A percentile compares a stretch with the other conserved stretches of the same genome.
phyloP scores from a whole-genome alignment of 2,329 filamentous ascomycete genomes.

The Ilyonectria destructans region DNA sequence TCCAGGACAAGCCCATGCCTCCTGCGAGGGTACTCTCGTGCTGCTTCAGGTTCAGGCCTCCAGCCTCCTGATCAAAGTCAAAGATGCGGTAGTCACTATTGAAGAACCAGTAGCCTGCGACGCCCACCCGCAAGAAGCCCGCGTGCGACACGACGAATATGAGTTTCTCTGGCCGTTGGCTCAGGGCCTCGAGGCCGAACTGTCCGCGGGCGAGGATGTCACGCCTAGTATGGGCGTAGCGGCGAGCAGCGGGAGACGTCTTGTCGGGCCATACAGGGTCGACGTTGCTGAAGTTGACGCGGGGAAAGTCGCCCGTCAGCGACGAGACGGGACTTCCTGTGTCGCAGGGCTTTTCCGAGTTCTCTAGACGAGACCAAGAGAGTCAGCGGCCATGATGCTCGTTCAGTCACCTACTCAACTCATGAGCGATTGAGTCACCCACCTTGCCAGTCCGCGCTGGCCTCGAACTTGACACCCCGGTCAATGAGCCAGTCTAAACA shows the following conservation, averaged over 20 bases:
- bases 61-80: slow-evolving; percentile 61
- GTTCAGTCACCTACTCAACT: not conserved
- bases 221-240: slow-evolving; percentile 68
- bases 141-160: slow-evolving; percentile 78
- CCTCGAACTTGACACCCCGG: slow-evolving; percentile 67
- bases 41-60: slow-evolving; percentile 60
- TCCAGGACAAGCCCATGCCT: slow-evolving; percentile 56
- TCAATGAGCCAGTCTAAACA: slow-evolving; percentile 73
- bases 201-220: slow-evolving; percentile 72
- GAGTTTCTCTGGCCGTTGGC: slow-evolving; percentile 71
- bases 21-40: slow-evolving; percentile 59
- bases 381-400: not conserved
- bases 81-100: slow-evolving; percentile 79
- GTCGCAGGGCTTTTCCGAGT: slow-evolving; percentile 73
- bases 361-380: slow-evolving; percentile 59
- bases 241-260: slow-evolving; percentile 60
- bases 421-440: slow-evolving; percentile 31
- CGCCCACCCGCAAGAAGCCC: slow-evolving; percentile 72
- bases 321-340: slow-evolving; percentile 66
- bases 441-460: slow-evolving; percentile 79
- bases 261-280: slow-evolving; percentile 78
- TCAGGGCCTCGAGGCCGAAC: slow-evolving; percentile 65
- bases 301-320: slow-evolving; percentile 67
- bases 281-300: slow-evolving; percentile 70
- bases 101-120: slow-evolving; percentile 70